Percentiles rank a stretch among this genome's conserved stretches.
phyloP scores from a whole-genome alignment of 805 yeast species.

The Metschnikowia matae region DNA sequence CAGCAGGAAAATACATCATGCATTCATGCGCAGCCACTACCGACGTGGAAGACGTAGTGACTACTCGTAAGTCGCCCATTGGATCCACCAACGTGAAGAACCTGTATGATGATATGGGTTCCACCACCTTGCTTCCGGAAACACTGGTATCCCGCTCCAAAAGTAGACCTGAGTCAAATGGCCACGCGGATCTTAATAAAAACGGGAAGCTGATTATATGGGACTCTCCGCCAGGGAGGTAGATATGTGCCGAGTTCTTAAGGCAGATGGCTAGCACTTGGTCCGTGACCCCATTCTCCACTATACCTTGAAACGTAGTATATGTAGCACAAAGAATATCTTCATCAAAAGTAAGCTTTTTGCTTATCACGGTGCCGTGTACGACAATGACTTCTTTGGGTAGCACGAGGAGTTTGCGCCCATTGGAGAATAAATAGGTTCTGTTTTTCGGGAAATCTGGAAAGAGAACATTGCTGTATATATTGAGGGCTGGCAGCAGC shows the following conservation, averaged over 20 bases:
- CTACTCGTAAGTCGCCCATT: conserved; percentile 63
- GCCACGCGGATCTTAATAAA: conserved; percentile 52
- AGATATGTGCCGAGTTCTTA: conserved; percentile 57
- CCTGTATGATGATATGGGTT: conserved; percentile 20
- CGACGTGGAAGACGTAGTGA: conserved; percentile 67
- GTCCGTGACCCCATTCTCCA: conserved; percentile 14
- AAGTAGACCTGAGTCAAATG: conserved; percentile 65
- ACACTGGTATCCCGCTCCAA: conserved; percentile 45
- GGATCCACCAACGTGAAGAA: conserved; percentile 75
- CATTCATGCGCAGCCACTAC: conserved; percentile 57
- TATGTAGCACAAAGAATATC: conserved; percentile 59
- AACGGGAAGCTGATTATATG: conserved; percentile 69
- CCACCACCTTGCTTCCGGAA: background rate
- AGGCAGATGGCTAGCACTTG: conserved; percentile 57
- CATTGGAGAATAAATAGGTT: conserved; percentile 22
- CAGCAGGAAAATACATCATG: conserved; percentile 50
- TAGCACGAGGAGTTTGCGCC: conserved; percentile 34
- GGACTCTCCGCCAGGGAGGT: conserved; percentile 55
- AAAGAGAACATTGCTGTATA: conserved; percentile 23
- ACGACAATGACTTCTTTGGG: conserved; percentile 45
- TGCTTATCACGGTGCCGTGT: conserved; percentile 45
- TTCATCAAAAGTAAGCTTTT: conserved; percentile 48
- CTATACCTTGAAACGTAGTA: conserved; percentile 40
- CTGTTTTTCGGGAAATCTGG: conserved; percentile 21
- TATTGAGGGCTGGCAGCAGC: conserved; percentile 32